Evolutionary conservation across 768 basidiomycete genomes (phyloP).

Genomic region (Rhizopogon vesiculosus): DNA sequence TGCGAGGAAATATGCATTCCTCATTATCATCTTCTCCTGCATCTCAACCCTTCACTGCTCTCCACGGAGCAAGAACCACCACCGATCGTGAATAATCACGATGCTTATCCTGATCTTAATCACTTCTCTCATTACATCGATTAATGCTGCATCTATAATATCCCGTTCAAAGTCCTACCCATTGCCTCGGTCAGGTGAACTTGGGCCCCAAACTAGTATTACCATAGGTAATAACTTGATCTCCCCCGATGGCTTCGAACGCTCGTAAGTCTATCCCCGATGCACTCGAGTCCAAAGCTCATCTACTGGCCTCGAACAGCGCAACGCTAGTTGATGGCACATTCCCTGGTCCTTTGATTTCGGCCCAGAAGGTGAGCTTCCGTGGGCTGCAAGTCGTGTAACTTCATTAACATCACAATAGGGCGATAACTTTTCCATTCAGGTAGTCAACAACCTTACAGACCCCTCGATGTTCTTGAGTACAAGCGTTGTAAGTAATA

Average conservation of each 20-base stretch:
- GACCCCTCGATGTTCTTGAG: constrained; percentile 42
- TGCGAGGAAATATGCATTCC: too few relatives aligned
- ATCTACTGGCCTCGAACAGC: not conserved
- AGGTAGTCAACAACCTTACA: constrained; percentile 40
- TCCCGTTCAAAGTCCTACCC: constrained; percentile 7
- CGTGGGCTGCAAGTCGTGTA: too few relatives aligned
- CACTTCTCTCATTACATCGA: constrained; percentile 2
- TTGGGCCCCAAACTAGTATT: constrained; percentile 22
- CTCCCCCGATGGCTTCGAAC: constrained; percentile 46
- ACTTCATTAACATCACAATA: constrained; percentile 7
- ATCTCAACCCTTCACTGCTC: not conserved
- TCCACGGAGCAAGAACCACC: not conserved
- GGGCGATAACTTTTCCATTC: constrained; percentile 35
- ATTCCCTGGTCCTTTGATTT: constrained; percentile 1
- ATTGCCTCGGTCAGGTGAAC: not conserved
- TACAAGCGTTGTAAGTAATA: constrained; percentile 35
- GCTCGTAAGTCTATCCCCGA: constrained; percentile 28
- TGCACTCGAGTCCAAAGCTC: too few relatives aligned
- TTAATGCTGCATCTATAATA: constrained; percentile 13
- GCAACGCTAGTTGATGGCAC: constrained; percentile 2
- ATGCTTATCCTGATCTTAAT: constrained; percentile 9
- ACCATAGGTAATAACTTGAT: constrained; percentile 34
- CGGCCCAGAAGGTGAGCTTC: constrained; percentile 1
- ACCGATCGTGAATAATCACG: not conserved
- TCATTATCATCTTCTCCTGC: constrained; percentile 1